Evolutionary conservation across 2,329 filamentous ascomycete species (phyloP).

Genomic region (Botrytis tulipae): DNA sequence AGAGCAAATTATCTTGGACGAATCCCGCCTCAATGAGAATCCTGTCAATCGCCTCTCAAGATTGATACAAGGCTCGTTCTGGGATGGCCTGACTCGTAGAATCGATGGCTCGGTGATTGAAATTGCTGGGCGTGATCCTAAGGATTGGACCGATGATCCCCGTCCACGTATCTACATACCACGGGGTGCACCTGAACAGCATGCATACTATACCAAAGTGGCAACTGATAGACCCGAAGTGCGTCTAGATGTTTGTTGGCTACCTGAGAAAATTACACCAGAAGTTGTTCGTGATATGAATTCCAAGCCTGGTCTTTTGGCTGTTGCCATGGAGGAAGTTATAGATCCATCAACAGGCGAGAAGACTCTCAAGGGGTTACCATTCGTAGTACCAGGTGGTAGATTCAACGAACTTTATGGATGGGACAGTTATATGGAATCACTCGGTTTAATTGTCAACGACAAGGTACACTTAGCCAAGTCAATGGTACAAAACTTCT

Average conservation of each 20-base stretch:
- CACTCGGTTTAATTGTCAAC: slow-evolving; percentile 81
- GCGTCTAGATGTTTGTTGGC: slow-evolving; percentile 78
- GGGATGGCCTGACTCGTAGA: slow-evolving; percentile 83
- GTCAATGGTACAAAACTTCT: slow-evolving; percentile 93
- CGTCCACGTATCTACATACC: slow-evolving; percentile 91
- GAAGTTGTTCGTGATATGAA: slow-evolving; percentile 83
- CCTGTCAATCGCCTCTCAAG: slow-evolving; percentile 84
- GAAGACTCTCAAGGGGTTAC: slow-evolving; percentile 72
- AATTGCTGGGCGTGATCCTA: slow-evolving; percentile 82
- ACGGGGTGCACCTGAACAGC: slow-evolving; percentile 77
- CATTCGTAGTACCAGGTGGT: slow-evolving; percentile 96
- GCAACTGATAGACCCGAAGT: slow-evolving; percentile 78
- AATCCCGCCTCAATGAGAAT: slow-evolving; percentile 90
- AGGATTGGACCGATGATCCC: slow-evolving; percentile 91
- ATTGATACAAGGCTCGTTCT: slow-evolving; percentile 86
- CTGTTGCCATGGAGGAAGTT: slow-evolving; percentile 81
- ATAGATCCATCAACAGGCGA: slow-evolving; percentile 65
- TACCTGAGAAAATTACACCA: slow-evolving; percentile 75
- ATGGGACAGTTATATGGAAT: slow-evolving; percentile 99
- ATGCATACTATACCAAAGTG: slow-evolving; percentile 82
- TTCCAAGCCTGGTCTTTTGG: slow-evolving; percentile 81
- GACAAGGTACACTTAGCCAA: slow-evolving; percentile 85
- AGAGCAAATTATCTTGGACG: slow-evolving; percentile 86
- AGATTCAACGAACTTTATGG: slow-evolving; percentile 98
- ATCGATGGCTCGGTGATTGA: slow-evolving; percentile 89